Percentiles rank a stretch among this genome's conserved stretches.
Conservation (phyloP, 1,284 basidiomycete species). For the Fomitopsis pinicola region DNA sequence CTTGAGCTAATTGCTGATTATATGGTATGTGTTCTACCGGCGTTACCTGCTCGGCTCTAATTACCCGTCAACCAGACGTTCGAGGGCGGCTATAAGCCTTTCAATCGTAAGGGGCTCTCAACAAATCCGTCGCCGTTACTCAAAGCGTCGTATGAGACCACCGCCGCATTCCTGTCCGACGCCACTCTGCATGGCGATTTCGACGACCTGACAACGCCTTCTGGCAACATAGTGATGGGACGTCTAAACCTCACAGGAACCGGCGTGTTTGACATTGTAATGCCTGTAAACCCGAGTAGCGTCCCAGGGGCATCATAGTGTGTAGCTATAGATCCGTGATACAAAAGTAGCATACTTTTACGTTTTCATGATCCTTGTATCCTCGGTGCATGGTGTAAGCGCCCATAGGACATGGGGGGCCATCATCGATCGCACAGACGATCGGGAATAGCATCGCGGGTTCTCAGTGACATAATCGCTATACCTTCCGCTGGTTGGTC, state of each 20-base stretch:
- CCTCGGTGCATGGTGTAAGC: not conserved
- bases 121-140: conserved; percentile 90
- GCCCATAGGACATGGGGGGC: not conserved
- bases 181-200: conserved; percentile 94
- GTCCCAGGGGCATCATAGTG: not conserved
- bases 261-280: conserved; percentile 82
- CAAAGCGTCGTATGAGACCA: conserved; percentile 98
- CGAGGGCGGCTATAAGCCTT: conserved; percentile 95
- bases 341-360: conserved; percentile 2
- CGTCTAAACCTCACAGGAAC: conserved; percentile 82
- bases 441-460: conserved; percentile 1
- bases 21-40: conserved; percentile 63
- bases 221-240: conserved; percentile 89
- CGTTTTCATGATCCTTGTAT: not conserved
- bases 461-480: not conserved
- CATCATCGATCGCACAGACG: not conserved
- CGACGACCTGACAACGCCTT: conserved; percentile 87
- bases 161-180: conserved; percentile 92
- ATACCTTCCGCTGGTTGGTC: not conserved
- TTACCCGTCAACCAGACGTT: conserved; percentile 66
- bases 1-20: conserved; percentile 98
- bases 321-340: not conserved
- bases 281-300: conserved; percentile 37
- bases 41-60: conserved; percentile 3
- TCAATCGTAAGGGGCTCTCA: conserved; percentile 94